These are phyloP conservation scores for Boletus patriciae DNA, from an alignment of 768 basidiomycete species.

Conservation along the genomic window DNA sequence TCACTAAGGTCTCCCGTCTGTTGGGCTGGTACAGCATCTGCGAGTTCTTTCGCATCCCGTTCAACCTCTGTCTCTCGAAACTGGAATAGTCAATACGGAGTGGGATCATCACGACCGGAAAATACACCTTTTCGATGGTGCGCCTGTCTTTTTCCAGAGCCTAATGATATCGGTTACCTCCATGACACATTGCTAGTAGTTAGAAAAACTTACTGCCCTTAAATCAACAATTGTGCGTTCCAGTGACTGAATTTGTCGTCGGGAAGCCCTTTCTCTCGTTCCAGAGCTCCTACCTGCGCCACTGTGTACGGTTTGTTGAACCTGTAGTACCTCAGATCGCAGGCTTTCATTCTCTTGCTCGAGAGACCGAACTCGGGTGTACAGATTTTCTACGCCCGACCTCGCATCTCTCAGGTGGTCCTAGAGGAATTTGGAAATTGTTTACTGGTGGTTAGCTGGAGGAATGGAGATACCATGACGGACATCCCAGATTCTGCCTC, in stretches of 20 bases:
- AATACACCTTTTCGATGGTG: constrained; percentile 16
- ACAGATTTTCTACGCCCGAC: constrained; percentile 12
- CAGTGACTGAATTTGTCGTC: constrained; percentile 10
- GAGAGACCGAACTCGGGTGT: constrained; percentile 10
- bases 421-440: constrained; percentile 3
- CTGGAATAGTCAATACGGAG: constrained; percentile 4
- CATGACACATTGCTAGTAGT: neutral
- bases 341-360: constrained; percentile 5
- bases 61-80: constrained; percentile 16
- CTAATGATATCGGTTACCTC: constrained; percentile 1
- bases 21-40: neutral
- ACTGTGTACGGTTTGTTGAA: neutral
- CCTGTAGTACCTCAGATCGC: constrained; percentile 2
- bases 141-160: constrained; percentile 12
- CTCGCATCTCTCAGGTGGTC: constrained; percentile 5
- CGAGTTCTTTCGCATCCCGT: constrained; percentile 16
- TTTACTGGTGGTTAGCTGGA: neutral
- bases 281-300: neutral
- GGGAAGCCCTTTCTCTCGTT: neutral
- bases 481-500: neutral
- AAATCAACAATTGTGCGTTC: constrained; percentile 5
- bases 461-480: constrained; percentile 9
- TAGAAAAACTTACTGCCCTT: constrained; percentile 2
- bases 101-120: neutral
- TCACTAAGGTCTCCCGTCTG: constrained; percentile 10